Percentiles rank a stretch among this genome's conserved stretches.
These are phyloP conservation scores for Henckelia pumila DNA, from an alignment of 257 asterid genomes.

Conservation along the genomic window DNA sequence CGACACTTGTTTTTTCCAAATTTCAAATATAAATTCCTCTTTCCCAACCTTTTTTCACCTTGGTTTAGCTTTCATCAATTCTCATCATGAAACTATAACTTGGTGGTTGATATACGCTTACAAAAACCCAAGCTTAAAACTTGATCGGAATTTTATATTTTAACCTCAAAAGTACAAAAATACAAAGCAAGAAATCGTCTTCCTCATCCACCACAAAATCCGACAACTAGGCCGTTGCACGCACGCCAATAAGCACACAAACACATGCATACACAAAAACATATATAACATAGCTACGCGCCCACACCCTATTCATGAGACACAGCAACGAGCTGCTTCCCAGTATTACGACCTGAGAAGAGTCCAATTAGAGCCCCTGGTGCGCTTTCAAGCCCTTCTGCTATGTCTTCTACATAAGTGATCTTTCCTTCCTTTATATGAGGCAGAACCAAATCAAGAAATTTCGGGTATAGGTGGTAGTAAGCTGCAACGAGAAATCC, in stretches of 20 bases:
- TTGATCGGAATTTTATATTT: not conserved
- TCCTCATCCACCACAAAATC: too few species aligned
- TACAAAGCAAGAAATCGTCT: not conserved
- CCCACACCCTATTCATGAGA: constrained; percentile 30
- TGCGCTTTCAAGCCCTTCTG: constrained; percentile 45
- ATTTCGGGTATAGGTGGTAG: constrained; percentile 35
- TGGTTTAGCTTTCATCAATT: too few species aligned
- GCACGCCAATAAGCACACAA: not conserved
- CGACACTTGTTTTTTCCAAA: too few species aligned
- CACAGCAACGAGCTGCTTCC: constrained; percentile 44
- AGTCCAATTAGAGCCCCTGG: constrained; percentile 44
- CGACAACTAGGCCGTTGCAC: too few species aligned
- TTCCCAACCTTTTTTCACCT: too few species aligned
- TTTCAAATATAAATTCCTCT: too few species aligned
- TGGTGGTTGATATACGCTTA: too few species aligned
- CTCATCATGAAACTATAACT: too few species aligned
- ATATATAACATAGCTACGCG: not conserved
- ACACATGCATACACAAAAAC: not conserved
- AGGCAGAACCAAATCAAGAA: constrained; percentile 35
- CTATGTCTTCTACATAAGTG: constrained; percentile 42
- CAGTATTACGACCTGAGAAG: constrained; percentile 46
- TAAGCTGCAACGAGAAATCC: constrained; percentile 34
- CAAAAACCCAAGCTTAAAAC: not conserved
- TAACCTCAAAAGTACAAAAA: not conserved
- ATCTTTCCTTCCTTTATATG: constrained; percentile 34